Evolutionary conservation across 306 rosid species (phyloP), one percentile per base, ranked within the genome.

Genomic region (Delonix regia): DNA sequence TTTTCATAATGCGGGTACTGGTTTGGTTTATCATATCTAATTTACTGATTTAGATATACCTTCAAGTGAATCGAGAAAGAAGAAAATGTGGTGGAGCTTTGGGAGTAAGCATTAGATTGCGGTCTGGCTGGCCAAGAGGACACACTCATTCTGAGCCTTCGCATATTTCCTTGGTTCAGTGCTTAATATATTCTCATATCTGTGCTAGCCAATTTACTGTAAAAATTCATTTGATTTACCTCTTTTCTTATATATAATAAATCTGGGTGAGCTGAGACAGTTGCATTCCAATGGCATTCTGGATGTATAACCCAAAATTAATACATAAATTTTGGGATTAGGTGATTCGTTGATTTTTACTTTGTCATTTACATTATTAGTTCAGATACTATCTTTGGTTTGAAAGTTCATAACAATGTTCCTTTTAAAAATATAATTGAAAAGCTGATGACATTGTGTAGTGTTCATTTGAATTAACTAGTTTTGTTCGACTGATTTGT

Each of bases 41-140:
- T 48, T 66, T 61, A 45, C 44, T 84, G 81, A 73, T 57, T 62
- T 93, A 89, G 94, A 83, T 82, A 74, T 83, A 73, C 83, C 87
- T 51, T 84, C 94, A 67, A 74, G 18, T 61, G 97, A 89, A 68
- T 80, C 76, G 24, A 89, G 89, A 77, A 94, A 87, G 89, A 90
- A 90, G 89, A 88, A 81, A 89, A 90, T 59, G 59, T 89, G 96
- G 97, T 92, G 98, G 98, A 87, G 27, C 73, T 90, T 92, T 74
- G 87, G 97, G 73, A 89, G 81, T 59, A 90, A 88, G 84, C 87
- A 87, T 69, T 90, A 86, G 59, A 71, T 41, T 36, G 6, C 41
- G 0, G 52, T n/a, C 42, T 48, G 36, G 65, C 0, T 61, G 47
- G 36, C 69, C 0, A 49, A 47, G 55, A 62, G 76, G 33, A 44